A percentile compares a stretch with the other conserved stretches of the same genome.
Conservation (phyloP, 192 early-diverging fungal genomes). For the Backusella westeae region DNA sequence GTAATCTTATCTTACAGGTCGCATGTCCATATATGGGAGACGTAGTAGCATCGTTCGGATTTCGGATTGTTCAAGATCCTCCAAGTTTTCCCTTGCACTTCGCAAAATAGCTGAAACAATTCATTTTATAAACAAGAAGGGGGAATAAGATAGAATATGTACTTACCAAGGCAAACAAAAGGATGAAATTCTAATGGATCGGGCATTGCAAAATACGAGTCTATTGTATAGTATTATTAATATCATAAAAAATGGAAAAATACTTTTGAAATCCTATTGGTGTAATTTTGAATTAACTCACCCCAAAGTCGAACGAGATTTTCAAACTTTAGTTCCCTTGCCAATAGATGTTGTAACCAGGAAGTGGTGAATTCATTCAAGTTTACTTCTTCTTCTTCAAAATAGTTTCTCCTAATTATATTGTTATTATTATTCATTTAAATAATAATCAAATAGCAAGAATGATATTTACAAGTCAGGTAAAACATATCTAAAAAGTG, state of each 20-base stretch:
- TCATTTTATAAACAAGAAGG: neutral
- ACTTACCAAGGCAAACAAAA: slow-evolving; percentile 70
- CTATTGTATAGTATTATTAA: slow-evolving; percentile 31
- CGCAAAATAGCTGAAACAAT: slow-evolving; percentile 63
- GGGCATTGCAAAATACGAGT: slow-evolving; percentile 80
- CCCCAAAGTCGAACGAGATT: slow-evolving; percentile 79
- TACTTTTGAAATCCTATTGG: neutral
- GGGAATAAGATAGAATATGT: neutral
- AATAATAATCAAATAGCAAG: neutral
- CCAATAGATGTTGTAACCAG: slow-evolving; percentile 78
- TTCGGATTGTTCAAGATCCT: slow-evolving; percentile 90
- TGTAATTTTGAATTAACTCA: slow-evolving; percentile 9
- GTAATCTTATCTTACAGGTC: slow-evolving; percentile 40
- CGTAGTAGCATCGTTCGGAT: slow-evolving; percentile 81
- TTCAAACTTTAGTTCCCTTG: slow-evolving; percentile 81
- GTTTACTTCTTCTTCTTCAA: slow-evolving; percentile 93
- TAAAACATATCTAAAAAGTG: slow-evolving; percentile 76
- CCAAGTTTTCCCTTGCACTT: slow-evolving; percentile 73
- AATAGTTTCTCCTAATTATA: slow-evolving; percentile 66
- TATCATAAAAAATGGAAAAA: neutral
- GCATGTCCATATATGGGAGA: slow-evolving; percentile 72
- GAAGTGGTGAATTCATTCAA: slow-evolving; percentile 84
- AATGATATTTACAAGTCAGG: slow-evolving; percentile 76
- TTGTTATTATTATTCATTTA: neutral
- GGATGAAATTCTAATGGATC: slow-evolving; percentile 80